Evolutionary conservation across 2,329 filamentous ascomycete species (phyloP).

Genomic region (Beauveria scarabaeidicola): DNA sequence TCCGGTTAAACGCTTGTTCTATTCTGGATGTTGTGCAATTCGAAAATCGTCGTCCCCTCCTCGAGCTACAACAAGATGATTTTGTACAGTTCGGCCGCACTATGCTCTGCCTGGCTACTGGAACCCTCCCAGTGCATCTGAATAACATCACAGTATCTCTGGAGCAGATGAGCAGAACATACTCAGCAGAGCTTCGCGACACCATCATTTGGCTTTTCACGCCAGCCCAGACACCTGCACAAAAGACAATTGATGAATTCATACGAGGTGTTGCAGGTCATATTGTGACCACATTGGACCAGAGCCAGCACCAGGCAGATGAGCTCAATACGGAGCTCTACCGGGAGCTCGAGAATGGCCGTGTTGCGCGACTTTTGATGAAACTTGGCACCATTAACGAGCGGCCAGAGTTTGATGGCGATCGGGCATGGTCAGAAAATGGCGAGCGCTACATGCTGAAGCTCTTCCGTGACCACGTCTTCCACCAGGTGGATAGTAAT

Average conservation of each 20-base stretch:
- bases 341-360: slow-evolving; percentile 82
- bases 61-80: slow-evolving; percentile 81
- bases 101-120: slow-evolving; percentile 73
- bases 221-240: slow-evolving; percentile 44
- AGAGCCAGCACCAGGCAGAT: slow-evolving; percentile 70
- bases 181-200: slow-evolving; percentile 70
- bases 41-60: slow-evolving; percentile 58
- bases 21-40: slow-evolving; percentile 85
- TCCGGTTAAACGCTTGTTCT: slow-evolving; percentile 80
- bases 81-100: slow-evolving; percentile 75
- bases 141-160: slow-evolving; percentile 61
- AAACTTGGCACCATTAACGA: slow-evolving; percentile 89
- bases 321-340: slow-evolving; percentile 62
- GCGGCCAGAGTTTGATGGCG: slow-evolving; percentile 72
- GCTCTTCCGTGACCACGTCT: slow-evolving; percentile 93
- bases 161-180: slow-evolving; percentile 68
- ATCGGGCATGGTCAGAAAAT: slow-evolving; percentile 78
- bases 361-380: slow-evolving; percentile 66
- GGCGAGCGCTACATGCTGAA: slow-evolving; percentile 90
- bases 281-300: slow-evolving; percentile 66
- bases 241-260: slow-evolving; percentile 72
- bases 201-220: slow-evolving; percentile 75
- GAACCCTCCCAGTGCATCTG: slow-evolving; percentile 44
- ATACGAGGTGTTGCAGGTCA: slow-evolving; percentile 71
- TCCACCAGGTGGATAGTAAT: slow-evolving; percentile 84